Conservation (phyloP, 495 filamentous ascomycete species). For the Cladorrhinum samala region DNA sequence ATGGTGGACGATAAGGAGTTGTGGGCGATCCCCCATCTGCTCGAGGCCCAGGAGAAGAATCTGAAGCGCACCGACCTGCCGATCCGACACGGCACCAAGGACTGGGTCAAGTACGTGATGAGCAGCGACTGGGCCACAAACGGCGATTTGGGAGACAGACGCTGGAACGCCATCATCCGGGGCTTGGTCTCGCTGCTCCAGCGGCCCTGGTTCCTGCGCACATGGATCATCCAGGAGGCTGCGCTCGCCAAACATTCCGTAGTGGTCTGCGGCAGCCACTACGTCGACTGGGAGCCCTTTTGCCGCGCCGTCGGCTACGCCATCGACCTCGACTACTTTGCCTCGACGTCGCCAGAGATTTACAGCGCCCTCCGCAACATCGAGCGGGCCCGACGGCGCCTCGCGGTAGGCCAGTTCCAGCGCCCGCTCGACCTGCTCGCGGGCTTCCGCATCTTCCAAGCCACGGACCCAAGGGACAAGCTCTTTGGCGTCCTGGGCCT, state of each 20-base stretch:
- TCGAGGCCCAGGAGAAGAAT: not conserved
- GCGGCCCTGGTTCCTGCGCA: not conserved
- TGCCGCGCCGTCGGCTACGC: not conserved
- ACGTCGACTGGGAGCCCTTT: not conserved
- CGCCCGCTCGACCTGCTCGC: not conserved
- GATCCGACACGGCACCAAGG: not conserved
- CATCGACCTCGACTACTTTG: not conserved
- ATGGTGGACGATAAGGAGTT: not conserved
- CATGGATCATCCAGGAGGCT: not conserved
- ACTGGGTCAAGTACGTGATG: not conserved
- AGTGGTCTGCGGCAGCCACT: not conserved
- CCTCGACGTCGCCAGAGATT: not conserved
- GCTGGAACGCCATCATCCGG: not conserved
- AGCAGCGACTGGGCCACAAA: not conserved
- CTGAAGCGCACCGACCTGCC: not conserved
- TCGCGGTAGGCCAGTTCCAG: not conserved
- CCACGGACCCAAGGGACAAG: not conserved
- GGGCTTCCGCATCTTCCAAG: not conserved
- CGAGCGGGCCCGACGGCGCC: not conserved
- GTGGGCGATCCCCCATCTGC: not conserved
- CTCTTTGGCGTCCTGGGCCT: not conserved
- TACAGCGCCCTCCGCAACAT: not conserved
- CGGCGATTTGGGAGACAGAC: not conserved
- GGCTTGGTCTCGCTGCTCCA: not conserved
- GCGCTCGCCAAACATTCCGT: not conserved